Evolutionary conservation across 495 filamentous ascomycete genomes (phyloP).

Genomic region (Recurvomyces mirabilis): DNA sequence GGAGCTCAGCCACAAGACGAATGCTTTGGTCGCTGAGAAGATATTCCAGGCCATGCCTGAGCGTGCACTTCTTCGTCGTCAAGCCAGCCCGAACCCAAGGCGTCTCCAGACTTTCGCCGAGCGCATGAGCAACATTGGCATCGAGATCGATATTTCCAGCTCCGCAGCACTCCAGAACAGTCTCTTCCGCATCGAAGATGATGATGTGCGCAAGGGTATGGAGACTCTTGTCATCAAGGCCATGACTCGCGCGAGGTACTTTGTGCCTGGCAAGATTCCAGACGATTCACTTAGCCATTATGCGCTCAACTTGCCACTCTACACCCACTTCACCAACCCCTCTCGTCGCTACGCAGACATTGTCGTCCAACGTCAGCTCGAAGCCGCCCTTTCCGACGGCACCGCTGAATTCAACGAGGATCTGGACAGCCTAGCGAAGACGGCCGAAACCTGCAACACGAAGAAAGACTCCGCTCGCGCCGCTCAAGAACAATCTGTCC

Average conservation of each 20-base stretch:
- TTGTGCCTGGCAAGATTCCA: conserved; percentile 60
- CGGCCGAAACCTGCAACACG: conserved; percentile 89
- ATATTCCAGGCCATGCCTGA: conserved; percentile 69
- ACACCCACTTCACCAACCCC: conserved; percentile 95
- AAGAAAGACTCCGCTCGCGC: conserved; percentile 98
- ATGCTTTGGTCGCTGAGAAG: conserved; percentile 78
- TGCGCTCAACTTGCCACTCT: conserved; percentile 81
- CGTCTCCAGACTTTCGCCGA: conserved; percentile 84
- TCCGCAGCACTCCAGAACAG: conserved; percentile 86
- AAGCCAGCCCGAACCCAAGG: conserved; percentile 71
- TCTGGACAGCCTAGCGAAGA: conserved; percentile 77
- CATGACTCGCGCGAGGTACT: conserved; percentile 95
- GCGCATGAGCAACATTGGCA: conserved; percentile 82
- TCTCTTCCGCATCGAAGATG: conserved; percentile 79
- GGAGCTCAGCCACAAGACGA: conserved; percentile 84
- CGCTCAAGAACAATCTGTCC: conserved; percentile 95
- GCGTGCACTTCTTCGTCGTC: conserved; percentile 82
- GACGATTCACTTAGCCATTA: conserved; percentile 75
- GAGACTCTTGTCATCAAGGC: conserved; percentile 87
- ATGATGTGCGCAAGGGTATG: conserved; percentile 88
- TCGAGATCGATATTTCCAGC: conserved; percentile 76
- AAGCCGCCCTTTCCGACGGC: conserved; percentile 72
- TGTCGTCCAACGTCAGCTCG: conserved; percentile 89
- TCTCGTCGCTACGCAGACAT: conserved; percentile 91
- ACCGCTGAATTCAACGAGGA: conserved; percentile 81